Evolutionary conservation across 2,329 filamentous ascomycete species (phyloP), one percentile per base, ranked within the genome.

Genomic region (Ascochyta rabiei): DNA sequence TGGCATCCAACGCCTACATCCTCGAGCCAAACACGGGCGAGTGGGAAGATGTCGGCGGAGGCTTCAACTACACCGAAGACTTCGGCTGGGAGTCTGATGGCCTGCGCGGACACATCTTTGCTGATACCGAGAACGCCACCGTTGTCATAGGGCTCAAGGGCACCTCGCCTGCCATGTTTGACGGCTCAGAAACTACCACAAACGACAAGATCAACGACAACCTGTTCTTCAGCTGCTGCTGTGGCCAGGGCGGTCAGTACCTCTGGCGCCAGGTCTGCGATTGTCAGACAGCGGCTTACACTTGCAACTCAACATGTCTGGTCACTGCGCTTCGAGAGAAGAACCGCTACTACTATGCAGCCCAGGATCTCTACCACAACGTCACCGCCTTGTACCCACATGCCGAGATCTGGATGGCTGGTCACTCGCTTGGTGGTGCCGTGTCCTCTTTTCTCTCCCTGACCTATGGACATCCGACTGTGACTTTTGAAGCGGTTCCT

Each of bases 191-290:
- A 46, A 98, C 95, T 1, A 98, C 93, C 0, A 96, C 92, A 23
- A 96, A 96, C 64, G 95, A 99, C 78, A 99, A 99, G 79, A 81
- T 93, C 69, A 99, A 98, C 73, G 95, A 99, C 76, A 99, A 99
- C 72, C 82, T 99, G 9, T 96, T 96, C 76, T 97, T 97, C 78
- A 96, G 93, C 71, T 99, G 95, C 78, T 99, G 95, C 76, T 99
- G 95, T 76, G 95, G 87, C 4, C 92, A 97, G 76, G 93, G 96
- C 66, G 92, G 93, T 0, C 91, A 92, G 61, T 92, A 88, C 78
- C 86, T 92, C 15, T 97, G 92, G 88, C 88, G 90, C 57, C 89
- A 96, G 72, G 92, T 96, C 51, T 99, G 95, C 76, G 89, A 96
- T 73, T 99, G 95, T 73, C 91, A 92, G 59, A 90, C 89, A 1